Evolutionary conservation across 1,284 basidiomycete genomes (phyloP).

Genomic region (Sporisorium graminicola): DNA sequence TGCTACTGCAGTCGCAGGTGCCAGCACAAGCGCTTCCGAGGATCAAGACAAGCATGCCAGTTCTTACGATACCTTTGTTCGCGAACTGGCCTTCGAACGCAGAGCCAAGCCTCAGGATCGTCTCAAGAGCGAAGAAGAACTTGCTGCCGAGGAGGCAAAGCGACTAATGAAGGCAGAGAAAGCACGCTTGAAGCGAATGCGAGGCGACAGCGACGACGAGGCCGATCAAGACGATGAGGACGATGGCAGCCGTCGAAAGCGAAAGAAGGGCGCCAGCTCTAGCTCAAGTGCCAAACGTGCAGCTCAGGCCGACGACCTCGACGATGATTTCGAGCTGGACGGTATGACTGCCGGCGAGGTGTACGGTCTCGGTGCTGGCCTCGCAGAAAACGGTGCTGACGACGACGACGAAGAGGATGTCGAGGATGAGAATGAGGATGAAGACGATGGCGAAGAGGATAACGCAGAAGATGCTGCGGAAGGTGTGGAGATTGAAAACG

Average conservation of each 20-base stretch:
- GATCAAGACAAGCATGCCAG: constrained; percentile 50
- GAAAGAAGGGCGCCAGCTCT: constrained; percentile 63
- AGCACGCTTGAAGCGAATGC: constrained; percentile 84
- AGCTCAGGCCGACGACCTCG: constrained; percentile 82
- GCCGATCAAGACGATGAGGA: constrained; percentile 69
- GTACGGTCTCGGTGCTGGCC: constrained; percentile 61
- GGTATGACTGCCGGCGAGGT: constrained; percentile 58
- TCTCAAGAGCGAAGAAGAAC: constrained; percentile 95
- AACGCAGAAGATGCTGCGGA: constrained; percentile 45
- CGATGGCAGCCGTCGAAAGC: constrained; percentile 48
- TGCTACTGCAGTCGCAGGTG: constrained; percentile 27
- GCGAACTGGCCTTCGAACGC: constrained; percentile 91
- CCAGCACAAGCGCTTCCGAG: constrained; percentile 7
- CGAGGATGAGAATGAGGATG: constrained; percentile 66
- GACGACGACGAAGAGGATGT: constrained; percentile 69
- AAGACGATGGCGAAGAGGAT: constrained; percentile 68
- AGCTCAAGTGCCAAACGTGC: constrained; percentile 71
- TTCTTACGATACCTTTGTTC: constrained; percentile 88
- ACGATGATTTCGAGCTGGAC: constrained; percentile 81
- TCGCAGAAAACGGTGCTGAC: constrained; percentile 66
- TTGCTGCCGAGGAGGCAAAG: constrained; percentile 89
- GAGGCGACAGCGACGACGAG: constrained; percentile 77
- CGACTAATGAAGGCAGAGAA: constrained; percentile 87
- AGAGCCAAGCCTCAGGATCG: constrained; percentile 94
- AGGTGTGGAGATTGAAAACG: constrained; percentile 39